Conservation (phyloP, 495 filamentous ascomycete species). For the Cryomyces minteri region DNA sequence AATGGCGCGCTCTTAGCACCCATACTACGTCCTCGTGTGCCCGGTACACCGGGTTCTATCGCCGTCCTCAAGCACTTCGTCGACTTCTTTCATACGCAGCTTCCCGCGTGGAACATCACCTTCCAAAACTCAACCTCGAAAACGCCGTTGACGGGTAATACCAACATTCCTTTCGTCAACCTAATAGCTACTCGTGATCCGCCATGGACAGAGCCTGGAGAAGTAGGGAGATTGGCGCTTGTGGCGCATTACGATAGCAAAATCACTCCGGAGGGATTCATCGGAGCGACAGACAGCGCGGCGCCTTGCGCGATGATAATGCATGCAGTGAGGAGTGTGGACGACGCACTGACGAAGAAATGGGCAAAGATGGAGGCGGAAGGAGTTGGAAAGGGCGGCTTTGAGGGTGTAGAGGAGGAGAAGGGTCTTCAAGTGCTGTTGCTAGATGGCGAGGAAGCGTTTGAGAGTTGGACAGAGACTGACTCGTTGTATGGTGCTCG, state of each 20-base stretch:
- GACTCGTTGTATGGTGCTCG: conserved; percentile 83
- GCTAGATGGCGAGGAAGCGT: conserved; percentile 90
- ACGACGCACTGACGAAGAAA: conserved; percentile 58
- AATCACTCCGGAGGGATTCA: conserved; percentile 66
- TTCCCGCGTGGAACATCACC: conserved; percentile 62
- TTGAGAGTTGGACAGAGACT: conserved; percentile 50
- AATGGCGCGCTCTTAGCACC: conserved; percentile 62
- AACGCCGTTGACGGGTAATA: conserved; percentile 53
- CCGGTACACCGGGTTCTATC: conserved; percentile 62
- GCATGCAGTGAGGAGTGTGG: conserved; percentile 65
- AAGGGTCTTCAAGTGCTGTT: conserved; percentile 79
- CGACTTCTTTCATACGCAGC: conserved; percentile 51
- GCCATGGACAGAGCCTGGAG: conserved; percentile 52
- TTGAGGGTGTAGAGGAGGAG: conserved; percentile 40
- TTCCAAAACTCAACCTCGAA: conserved; percentile 74
- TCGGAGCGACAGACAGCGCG: conserved; percentile 85
- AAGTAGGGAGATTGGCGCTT: conserved; percentile 63
- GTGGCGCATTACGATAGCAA: conserved; percentile 93
- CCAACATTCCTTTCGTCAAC: conserved; percentile 50
- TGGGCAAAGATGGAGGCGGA: conserved; percentile 54
- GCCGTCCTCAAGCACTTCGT: conserved; percentile 66
- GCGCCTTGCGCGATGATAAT: conserved; percentile 85
- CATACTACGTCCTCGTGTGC: conserved; percentile 77
- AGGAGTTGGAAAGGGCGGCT: conserved; percentile 20
- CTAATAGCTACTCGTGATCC: conserved; percentile 80